Evolutionary conservation across 768 basidiomycete genomes (phyloP), one percentile per base, ranked within the genome.

Genomic region (Boletus pseudopeckii): DNA sequence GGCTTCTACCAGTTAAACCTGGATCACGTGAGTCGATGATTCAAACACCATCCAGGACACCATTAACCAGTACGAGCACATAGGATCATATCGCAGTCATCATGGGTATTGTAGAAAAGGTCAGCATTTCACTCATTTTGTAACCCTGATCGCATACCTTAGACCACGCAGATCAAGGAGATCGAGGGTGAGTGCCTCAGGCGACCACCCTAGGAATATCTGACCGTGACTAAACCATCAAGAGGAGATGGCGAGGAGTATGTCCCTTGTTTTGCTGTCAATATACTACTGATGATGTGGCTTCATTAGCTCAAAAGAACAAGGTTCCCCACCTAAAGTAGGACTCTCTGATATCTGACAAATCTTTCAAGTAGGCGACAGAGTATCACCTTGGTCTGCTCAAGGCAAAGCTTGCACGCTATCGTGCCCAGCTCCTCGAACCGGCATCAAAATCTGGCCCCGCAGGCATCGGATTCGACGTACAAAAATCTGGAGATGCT

Each of bases 171-270:
- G 92, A 96, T 97, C 63, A 95, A 93, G 71, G 92, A 90, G 71
- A 96, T 96, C 58, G 92, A 98, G 81, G 90, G 92, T 92, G 69
- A 74, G 88, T 59, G 44, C 30, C 48, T n/a, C 18, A 11, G 38
- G 15, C 9, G 7, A 36, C n/a, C 32, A 41, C 8, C 17, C 48
- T 9, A 13, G n/a, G 34, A 36, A 39, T 45, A 24, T 60, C 56
- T 67, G 34, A 62, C 38, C 18, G 13, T 46, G 32, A 38, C 32
- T 20, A 47, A 38, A 52, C 14, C 34, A 54, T 54, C 20, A 66
- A 94, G 92, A 93, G 84, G 95, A 98, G 82, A 97, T 98, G 95
- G 87, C 91, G 59, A 82, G 93, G 73, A 98, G 93, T 92, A 70
- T 77, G 88, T 78, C 2, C 22, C 41, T n/a, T 48, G n/a, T 28